Percentiles rank a stretch among this genome's conserved stretches.
Conservation (phyloP, 2,329 filamentous ascomycete species). For the Clonostachys sp. region DNA sequence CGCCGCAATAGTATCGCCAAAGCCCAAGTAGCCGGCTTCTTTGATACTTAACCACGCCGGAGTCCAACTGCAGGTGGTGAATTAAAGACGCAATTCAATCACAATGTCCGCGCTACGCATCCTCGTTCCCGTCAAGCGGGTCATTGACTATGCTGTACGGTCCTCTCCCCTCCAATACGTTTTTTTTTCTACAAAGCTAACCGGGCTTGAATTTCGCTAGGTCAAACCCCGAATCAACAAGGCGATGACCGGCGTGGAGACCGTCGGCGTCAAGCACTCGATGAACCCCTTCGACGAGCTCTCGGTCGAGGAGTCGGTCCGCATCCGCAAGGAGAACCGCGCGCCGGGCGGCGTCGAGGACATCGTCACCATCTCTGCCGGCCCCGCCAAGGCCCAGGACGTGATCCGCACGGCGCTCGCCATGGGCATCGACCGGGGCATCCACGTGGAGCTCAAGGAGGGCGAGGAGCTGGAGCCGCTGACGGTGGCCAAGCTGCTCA, state of each 20-base stretch:
- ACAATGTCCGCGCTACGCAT: constrained; percentile 65
- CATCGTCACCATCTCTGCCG: constrained; percentile 85
- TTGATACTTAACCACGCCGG: no score
- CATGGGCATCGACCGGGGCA: constrained; percentile 90
- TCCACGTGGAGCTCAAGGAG: constrained; percentile 80
- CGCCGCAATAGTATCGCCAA: not conserved
- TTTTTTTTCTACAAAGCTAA: not conserved
- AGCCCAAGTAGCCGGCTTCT: constrained; percentile 1
- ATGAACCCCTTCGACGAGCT: constrained; percentile 99
- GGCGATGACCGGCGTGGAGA: constrained; percentile 82
- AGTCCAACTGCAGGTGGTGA: no score
- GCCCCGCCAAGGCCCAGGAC: constrained; percentile 82
- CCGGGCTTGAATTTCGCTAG: constrained; percentile 26
- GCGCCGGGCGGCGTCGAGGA: constrained; percentile 75
- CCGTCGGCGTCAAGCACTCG: constrained; percentile 88
- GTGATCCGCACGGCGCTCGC: constrained; percentile 95
- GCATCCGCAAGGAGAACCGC: constrained; percentile 81
- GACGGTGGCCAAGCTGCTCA: constrained; percentile 85
- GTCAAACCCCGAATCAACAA: constrained; percentile 69
- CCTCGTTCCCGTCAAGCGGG: constrained; percentile 76
- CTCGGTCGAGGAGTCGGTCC: constrained; percentile 92
- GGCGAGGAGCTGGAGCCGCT: constrained; percentile 80
- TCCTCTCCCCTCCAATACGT: not conserved
- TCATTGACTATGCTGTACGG: constrained; percentile 80
- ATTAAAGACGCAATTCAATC: not conserved